Percentiles rank a stretch among this genome's conserved stretches.
Evolutionary conservation across 371 early-diverging fungal genomes (phyloP).

Genomic region (Mortierella sp.): DNA sequence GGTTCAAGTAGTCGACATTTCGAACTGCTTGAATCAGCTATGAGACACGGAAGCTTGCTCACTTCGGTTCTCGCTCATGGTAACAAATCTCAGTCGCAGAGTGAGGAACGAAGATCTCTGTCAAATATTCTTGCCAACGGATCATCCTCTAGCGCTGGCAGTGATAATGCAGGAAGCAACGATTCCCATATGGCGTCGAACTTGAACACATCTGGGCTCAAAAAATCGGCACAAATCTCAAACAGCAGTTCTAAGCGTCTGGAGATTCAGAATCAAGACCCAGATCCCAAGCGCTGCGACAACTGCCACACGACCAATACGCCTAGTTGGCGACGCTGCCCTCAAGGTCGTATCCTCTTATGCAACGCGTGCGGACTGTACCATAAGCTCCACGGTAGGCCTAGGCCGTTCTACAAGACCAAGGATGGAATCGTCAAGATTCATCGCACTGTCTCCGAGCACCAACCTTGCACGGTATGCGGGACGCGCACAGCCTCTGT

Average conservation of each 20-base stretch:
- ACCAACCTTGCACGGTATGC: slow-evolving; percentile 33
- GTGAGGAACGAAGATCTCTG: background rate
- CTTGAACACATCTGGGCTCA: background rate
- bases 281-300: slow-evolving; percentile 37
- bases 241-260: background rate
- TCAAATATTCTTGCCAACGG: background rate
- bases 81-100: background rate
- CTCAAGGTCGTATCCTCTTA: slow-evolving; percentile 35
- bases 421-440: slow-evolving; percentile 50
- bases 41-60: background rate
- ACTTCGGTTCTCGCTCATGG: background rate
- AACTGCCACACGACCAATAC: slow-evolving; percentile 35
- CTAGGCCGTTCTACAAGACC: slow-evolving; percentile 37
- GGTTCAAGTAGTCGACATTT: background rate
- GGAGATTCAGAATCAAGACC: slow-evolving; percentile 14
- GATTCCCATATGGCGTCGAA: background rate
- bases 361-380: slow-evolving; percentile 53
- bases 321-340: slow-evolving; percentile 51
- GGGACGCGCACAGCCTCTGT: slow-evolving; percentile 4
- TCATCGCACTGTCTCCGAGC: slow-evolving; percentile 21
- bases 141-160: background rate
- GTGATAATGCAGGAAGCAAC: background rate
- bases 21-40: background rate
- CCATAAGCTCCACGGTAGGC: slow-evolving; percentile 40
- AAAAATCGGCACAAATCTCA: background rate